A percentile compares a stretch with the other conserved stretches of the same genome.
Conservation (phyloP, 2,329 filamentous ascomycete species). For the Claviceps cyperi region DNA sequence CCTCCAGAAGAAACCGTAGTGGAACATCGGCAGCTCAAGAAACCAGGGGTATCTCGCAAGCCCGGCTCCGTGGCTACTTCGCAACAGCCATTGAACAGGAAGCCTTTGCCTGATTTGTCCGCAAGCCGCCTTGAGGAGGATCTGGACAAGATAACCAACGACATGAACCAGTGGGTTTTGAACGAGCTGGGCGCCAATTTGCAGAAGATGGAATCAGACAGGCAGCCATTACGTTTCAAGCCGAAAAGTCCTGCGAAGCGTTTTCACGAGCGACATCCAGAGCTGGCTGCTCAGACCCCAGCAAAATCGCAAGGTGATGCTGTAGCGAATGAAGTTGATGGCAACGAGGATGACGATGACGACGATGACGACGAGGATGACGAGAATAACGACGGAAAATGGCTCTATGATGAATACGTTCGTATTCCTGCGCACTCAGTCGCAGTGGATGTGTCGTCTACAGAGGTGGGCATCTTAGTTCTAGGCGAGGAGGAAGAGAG, state of each 20-base stretch:
- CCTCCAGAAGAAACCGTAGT: slow-evolving; percentile 3
- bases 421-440: slow-evolving; percentile 41
- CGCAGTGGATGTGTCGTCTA: slow-evolving; percentile 29
- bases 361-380: slow-evolving; percentile 28
- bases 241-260: slow-evolving; percentile 41
- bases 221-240: slow-evolving; percentile 29
- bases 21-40: slow-evolving; percentile 18
- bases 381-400: slow-evolving; percentile 35
- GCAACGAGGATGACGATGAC: slow-evolving; percentile 25
- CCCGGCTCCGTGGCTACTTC: slow-evolving; percentile 7
- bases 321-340: slow-evolving; percentile 25
- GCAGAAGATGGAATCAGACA: slow-evolving; percentile 30
- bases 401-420: slow-evolving; percentile 50
- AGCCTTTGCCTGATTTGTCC: slow-evolving; percentile 20
- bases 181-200: slow-evolving; percentile 42
- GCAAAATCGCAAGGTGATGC: slow-evolving; percentile 12
- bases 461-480: slow-evolving; percentile 41
- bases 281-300: slow-evolving; percentile 8
- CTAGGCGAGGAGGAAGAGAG: slow-evolving; percentile 44
- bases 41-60: slow-evolving; percentile 17
- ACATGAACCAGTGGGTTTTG: slow-evolving; percentile 45
- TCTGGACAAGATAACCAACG: slow-evolving; percentile 34
- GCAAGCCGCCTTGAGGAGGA: slow-evolving; percentile 24
- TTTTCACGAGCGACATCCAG: slow-evolving; percentile 41
- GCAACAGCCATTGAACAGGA: slow-evolving; percentile 9